Base-by-base conservation (phyloP, 179 eudicot genomes). In the Pouteria campechiana region DNA sequence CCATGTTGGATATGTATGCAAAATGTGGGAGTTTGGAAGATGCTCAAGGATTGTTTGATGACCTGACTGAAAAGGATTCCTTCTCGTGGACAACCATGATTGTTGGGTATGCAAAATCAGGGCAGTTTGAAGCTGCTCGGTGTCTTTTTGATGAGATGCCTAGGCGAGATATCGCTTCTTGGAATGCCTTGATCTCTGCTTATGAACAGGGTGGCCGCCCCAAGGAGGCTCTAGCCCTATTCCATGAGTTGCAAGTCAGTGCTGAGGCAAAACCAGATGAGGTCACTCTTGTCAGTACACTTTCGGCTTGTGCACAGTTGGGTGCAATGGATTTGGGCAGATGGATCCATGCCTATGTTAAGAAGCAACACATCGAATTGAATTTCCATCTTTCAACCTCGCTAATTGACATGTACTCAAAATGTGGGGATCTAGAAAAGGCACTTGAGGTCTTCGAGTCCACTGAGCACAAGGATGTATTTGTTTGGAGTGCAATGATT, bases 121-220 rank as follows among this genome's bases (percentile, higher is more conserved):
- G 67, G 13, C 45, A 60, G 36, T 55, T 40, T 46, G 45, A 22
- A 22, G 58, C 48, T 32, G 75, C 75, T 22, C 46, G 45, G 8
- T 49, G 45, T 32, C 44, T 63, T 31, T 60, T 69, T n/a, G 35
- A 51, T 40, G 39, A 18, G 8, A 49, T 64, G 55, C 70, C 75
- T 37, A 5, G 28, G 36, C 57, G 60, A 31, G 70, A 69, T 29
- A 59, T 59, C 20, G 63, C 67, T 20, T 38, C 63, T 12, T 69
- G 75, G 75, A 69, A 64, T 59, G 75, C 75, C 37, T 67, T 69
- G 19, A 69, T 69, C 32, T 69, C 75, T 4, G 63, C 63, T 19
- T 69, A 64, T 38, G 75, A 51, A 34, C 70, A 69, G 32, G 41
- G 41, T 47, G 75, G 70, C 17, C 54, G 60, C 23, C 70, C 67